A percentile compares a stretch with the other conserved stretches of the same genome.
These are phyloP conservation scores for Phycomyces blakesleeanus DNA, from an alignment of 192 early-diverging fungal genomes.

Conservation along the genomic window DNA sequence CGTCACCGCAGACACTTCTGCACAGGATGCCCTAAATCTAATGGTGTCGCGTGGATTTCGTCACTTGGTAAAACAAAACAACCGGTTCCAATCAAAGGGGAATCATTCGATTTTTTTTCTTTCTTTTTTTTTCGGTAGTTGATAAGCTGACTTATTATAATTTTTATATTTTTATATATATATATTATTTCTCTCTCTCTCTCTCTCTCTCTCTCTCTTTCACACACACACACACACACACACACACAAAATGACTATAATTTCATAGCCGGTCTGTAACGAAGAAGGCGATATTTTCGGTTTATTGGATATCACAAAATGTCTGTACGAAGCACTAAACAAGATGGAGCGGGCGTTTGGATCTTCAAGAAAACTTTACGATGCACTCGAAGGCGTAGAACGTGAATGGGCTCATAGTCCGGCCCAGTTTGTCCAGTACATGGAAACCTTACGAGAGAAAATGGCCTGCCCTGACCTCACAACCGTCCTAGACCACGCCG, in stretches of 20 bases:
- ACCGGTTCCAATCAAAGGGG: neutral
- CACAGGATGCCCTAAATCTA: conserved; percentile 74
- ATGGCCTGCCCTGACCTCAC: conserved; percentile 89
- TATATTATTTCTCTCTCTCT: too few relatives aligned
- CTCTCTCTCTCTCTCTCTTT: too few relatives aligned
- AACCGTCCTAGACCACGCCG: conserved; percentile 64
- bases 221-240: too few relatives aligned
- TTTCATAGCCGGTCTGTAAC: conserved; percentile 56
- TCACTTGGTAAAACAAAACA: conserved; percentile 50
- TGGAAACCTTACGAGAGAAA: conserved; percentile 65
- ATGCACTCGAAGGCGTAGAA: conserved; percentile 75
- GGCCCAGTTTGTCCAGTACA: conserved; percentile 62
- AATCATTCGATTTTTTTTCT: conserved; percentile 11
- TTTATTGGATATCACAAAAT: conserved; percentile 80
- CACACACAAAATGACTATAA: too few relatives aligned
- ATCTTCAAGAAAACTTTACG: conserved; percentile 71
- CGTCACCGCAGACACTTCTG: conserved; percentile 73
- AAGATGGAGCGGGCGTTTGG: conserved; percentile 77
- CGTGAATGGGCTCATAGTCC: conserved; percentile 66
- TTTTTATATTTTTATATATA: too few relatives aligned
- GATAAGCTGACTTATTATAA: neutral
- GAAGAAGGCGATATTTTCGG: conserved; percentile 79
- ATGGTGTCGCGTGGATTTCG: conserved; percentile 78
- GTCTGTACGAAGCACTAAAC: conserved; percentile 76
- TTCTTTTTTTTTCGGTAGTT: neutral